These are phyloP conservation scores for Pestalotiopsis sp. DNA, from an alignment of 2,329 filamentous ascomycete species.

Conservation along the genomic window DNA sequence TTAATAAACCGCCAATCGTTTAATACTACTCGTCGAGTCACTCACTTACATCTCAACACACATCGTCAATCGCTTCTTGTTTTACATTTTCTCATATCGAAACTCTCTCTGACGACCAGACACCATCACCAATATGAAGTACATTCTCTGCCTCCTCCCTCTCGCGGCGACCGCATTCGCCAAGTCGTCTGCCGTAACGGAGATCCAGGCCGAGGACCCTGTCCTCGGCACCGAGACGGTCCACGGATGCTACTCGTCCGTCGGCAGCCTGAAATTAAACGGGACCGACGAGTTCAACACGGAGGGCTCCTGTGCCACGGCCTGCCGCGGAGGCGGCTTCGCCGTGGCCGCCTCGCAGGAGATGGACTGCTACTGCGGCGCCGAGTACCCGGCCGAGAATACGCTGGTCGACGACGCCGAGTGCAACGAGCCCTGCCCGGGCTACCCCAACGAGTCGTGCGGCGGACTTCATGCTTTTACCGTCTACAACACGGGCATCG, in stretches of 20 bases:
- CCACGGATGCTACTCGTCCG: conserved; percentile 17
- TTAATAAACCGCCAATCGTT: no score
- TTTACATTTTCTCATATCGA: background rate
- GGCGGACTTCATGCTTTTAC: conserved; percentile 48
- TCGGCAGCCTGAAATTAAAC: conserved; percentile 5
- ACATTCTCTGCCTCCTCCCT: conserved; percentile 2
- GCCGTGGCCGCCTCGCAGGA: conserved; percentile 12
- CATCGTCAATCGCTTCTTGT: background rate
- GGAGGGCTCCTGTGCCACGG: background rate
- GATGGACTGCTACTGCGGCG: conserved; percentile 59
- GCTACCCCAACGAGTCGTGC: conserved; percentile 48
- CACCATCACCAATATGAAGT: conserved; percentile 9
- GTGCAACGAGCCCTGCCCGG: conserved; percentile 57
- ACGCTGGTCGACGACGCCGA: conserved; percentile 48
- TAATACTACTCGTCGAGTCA: no score
- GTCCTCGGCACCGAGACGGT: conserved; percentile 11
- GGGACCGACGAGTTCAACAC: background rate
- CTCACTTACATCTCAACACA: no score
- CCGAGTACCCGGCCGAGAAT: conserved; percentile 51
- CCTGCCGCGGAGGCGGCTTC: background rate
- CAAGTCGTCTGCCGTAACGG: background rate
- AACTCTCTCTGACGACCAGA: background rate
- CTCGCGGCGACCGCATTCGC: background rate
- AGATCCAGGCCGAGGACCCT: conserved; percentile 1
- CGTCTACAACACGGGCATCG: conserved; percentile 24